Percentiles rank a stretch among this genome's conserved stretches.
These are phyloP conservation scores for Ustilago trichophora DNA, from an alignment of 1,284 basidiomycete species.

Conservation along the genomic window DNA sequence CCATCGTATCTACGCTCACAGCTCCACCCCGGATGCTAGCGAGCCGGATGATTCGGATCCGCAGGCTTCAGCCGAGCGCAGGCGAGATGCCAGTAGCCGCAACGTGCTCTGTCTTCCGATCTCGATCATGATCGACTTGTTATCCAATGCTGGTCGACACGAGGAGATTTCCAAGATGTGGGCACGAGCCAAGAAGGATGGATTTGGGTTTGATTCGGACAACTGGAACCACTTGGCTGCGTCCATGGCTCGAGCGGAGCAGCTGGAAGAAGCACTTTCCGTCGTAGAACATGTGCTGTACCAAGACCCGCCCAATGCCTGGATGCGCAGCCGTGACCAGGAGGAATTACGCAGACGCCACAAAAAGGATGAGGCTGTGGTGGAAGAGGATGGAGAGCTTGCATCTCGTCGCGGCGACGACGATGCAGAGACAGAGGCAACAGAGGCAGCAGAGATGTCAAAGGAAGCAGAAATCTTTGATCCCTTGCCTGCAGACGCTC, in stretches of 20 bases:
- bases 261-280: conserved; percentile 82
- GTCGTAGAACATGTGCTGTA: conserved; percentile 80
- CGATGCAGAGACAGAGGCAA: neutral
- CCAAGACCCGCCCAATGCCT: conserved; percentile 23
- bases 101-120: conserved; percentile 80
- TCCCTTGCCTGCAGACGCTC: neutral
- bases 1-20: conserved; percentile 35
- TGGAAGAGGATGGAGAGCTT: no score
- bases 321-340: conserved; percentile 8
- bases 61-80: neutral
- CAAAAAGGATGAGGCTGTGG: no score
- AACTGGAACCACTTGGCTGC: conserved; percentile 90
- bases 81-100: conserved; percentile 57
- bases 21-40: neutral
- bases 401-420: no score
- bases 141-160: conserved; percentile 70
- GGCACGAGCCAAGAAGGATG: conserved; percentile 74
- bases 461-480: no score
- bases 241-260: conserved; percentile 80
- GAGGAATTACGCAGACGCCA: neutral
- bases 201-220: conserved; percentile 84
- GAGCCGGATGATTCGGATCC: neutral
- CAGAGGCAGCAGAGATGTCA: neutral
- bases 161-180: conserved; percentile 76
- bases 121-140: conserved; percentile 81